Conservation (phyloP, 2,329 filamentous ascomycete species). For the Talaromyces sp. region DNA sequence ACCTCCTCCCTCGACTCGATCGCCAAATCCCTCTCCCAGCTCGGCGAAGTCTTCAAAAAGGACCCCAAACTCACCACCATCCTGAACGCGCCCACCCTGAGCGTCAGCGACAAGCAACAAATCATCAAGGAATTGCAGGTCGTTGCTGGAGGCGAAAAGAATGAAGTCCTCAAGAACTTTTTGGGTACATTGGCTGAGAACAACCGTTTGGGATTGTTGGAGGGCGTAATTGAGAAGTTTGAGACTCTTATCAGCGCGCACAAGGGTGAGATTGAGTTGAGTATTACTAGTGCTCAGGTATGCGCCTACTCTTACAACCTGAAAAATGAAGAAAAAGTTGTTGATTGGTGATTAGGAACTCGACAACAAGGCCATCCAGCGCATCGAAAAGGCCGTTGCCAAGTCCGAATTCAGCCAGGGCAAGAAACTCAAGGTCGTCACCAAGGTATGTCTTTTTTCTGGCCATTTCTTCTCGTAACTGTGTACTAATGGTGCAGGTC, state of each 20-base stretch:
- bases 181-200: slow-evolving; percentile 86
- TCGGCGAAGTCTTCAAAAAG: slow-evolving; percentile 70
- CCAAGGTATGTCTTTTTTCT: slow-evolving; percentile 60
- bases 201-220: slow-evolving; percentile 83
- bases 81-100: slow-evolving; percentile 77
- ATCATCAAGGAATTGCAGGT: slow-evolving; percentile 87
- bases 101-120: slow-evolving; percentile 72
- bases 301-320: slow-evolving; percentile 27
- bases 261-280: slow-evolving; percentile 89
- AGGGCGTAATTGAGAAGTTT: slow-evolving; percentile 85
- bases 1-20: slow-evolving; percentile 78
- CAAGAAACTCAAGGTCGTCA: slow-evolving; percentile 97
- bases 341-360: slow-evolving; percentile 59
- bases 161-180: slow-evolving; percentile 89
- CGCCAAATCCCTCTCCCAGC: slow-evolving; percentile 71
- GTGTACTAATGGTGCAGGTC: slow-evolving; percentile 54
- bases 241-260: slow-evolving; percentile 79
- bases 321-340: no score
- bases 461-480: not conserved
- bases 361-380: slow-evolving; percentile 78
- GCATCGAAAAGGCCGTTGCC: slow-evolving; percentile 80
- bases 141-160: slow-evolving; percentile 71
- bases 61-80: slow-evolving; percentile 77
- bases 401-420: slow-evolving; percentile 88
- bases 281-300: slow-evolving; percentile 86